Evolutionary conservation across 495 filamentous ascomycete species (phyloP).

Genomic region (Pseudoneurospora amorphoporcata): DNA sequence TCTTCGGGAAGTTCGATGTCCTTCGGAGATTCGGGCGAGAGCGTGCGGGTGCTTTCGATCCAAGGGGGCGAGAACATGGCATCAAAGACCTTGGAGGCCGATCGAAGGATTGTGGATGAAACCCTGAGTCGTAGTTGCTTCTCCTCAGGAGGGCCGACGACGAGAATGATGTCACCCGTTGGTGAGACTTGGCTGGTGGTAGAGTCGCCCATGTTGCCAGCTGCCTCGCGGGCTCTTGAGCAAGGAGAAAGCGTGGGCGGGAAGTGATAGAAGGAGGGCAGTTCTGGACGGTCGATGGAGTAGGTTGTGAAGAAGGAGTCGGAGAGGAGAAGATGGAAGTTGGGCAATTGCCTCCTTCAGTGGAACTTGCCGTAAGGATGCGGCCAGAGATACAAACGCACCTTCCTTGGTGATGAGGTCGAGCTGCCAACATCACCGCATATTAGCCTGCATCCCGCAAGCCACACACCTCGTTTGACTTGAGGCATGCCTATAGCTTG

Average conservation of each 20-base stretch:
- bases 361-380: not conserved
- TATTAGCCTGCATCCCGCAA: not conserved
- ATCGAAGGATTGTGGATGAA: not conserved
- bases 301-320: not conserved
- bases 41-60: not conserved
- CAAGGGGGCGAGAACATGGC: not conserved
- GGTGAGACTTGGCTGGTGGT: not conserved
- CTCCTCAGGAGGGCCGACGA: not conserved
- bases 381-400: not conserved
- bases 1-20: not conserved
- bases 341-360: not conserved
- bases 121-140: not conserved
- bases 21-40: not conserved
- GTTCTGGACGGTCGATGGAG: not conserved
- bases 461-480: not conserved
- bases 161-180: not conserved
- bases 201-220: not conserved
- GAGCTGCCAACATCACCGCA: not conserved
- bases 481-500: not conserved
- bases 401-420: not conserved
- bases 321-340: not conserved
- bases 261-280: not conserved
- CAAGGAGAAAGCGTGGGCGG: not conserved
- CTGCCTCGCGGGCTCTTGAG: not conserved
- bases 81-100: not conserved